Percentiles rank a stretch among this genome's conserved stretches.
These are phyloP conservation scores for Meredithiella fracta DNA, from an alignment of 2,329 filamentous ascomycete genomes.

Conservation along the genomic window DNA sequence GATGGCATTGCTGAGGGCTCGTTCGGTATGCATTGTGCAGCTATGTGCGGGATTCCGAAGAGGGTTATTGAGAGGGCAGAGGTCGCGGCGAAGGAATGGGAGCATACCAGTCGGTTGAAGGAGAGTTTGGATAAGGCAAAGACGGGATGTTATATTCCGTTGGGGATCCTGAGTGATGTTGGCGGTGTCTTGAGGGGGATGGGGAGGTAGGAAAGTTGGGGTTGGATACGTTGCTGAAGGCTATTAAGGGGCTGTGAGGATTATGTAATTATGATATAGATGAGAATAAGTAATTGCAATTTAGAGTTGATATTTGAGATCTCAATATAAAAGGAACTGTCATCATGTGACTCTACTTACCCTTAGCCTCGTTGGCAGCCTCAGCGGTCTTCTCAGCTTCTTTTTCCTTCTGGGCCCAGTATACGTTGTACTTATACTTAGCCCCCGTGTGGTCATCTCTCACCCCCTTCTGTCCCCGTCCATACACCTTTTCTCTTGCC, in stretches of 20 bases:
- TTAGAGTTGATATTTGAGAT: not conserved
- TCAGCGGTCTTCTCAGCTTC: not conserved
- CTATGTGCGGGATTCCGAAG: constrained; percentile 86
- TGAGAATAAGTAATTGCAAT: not conserved
- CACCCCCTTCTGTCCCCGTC: constrained; percentile 38
- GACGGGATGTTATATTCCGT: constrained; percentile 62
- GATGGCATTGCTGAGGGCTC: constrained; percentile 87
- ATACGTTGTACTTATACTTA: constrained; percentile 45
- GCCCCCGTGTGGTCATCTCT: constrained; percentile 42
- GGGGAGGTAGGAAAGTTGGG: constrained; percentile 33
- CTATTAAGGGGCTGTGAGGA: constrained; percentile 39
- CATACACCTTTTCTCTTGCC: constrained; percentile 45
- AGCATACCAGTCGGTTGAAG: constrained; percentile 80
- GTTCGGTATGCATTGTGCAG: constrained; percentile 97
- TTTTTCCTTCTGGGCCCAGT: constrained; percentile 25
- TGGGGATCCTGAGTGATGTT: constrained; percentile 79
- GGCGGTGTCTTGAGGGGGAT: constrained; percentile 54
- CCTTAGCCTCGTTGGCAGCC: no score
- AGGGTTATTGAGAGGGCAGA: constrained; percentile 78
- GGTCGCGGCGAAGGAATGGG: constrained; percentile 77
- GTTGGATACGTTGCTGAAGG: constrained; percentile 41
- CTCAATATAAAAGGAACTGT: not conserved
- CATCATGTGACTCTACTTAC: no score
- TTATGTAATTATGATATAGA: not conserved
- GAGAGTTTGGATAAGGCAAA: constrained; percentile 72